phyloP scores from a whole-genome alignment of 805 yeast species.

The Yueomyces sp. region DNA sequence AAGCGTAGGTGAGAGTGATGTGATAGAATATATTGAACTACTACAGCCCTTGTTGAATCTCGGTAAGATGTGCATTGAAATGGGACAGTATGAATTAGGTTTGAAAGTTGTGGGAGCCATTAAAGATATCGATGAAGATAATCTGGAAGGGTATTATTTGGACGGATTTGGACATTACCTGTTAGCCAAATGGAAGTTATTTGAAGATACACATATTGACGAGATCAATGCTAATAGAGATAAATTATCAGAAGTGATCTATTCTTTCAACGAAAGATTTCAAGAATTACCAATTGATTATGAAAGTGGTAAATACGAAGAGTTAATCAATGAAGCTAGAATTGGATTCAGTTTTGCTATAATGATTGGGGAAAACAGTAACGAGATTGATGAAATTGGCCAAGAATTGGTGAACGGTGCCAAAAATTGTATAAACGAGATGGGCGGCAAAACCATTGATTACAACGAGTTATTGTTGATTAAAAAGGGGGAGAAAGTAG shows the following conservation, averaged over 20 bases:
- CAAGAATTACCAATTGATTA: constrained; percentile 27
- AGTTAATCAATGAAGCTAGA: constrained; percentile 22
- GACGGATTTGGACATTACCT: constrained; percentile 67
- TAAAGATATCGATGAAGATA: constrained; percentile 73
- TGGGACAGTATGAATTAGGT: constrained; percentile 57
- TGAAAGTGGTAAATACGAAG: constrained; percentile 21
- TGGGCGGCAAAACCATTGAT: constrained; percentile 51
- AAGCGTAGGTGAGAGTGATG: constrained; percentile 17
- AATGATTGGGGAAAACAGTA: constrained; percentile 31
- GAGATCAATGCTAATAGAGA: constrained; percentile 10
- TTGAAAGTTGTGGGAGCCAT: constrained; percentile 49
- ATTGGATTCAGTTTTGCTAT: constrained; percentile 29
- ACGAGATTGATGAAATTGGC: constrained; percentile 34
- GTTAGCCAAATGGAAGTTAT: constrained; percentile 25
- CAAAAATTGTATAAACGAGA: constrained; percentile 31
- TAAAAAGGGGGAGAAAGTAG: constrained; percentile 27
- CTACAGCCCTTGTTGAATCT: constrained; percentile 64
- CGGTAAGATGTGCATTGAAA: constrained; percentile 64
- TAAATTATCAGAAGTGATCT: constrained; percentile 3
- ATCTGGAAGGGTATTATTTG: constrained; percentile 68
- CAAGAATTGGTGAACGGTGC: constrained; percentile 47
- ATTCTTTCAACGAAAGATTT: constrained; percentile 22
- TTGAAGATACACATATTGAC: constrained; percentile 12
- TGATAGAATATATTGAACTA: constrained; percentile 44
- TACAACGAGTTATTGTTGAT: constrained; percentile 14